These are phyloP conservation scores for Aspergillus luchuensis DNA, from an alignment of 2,329 filamentous ascomycete genomes.

Conservation along the genomic window DNA sequence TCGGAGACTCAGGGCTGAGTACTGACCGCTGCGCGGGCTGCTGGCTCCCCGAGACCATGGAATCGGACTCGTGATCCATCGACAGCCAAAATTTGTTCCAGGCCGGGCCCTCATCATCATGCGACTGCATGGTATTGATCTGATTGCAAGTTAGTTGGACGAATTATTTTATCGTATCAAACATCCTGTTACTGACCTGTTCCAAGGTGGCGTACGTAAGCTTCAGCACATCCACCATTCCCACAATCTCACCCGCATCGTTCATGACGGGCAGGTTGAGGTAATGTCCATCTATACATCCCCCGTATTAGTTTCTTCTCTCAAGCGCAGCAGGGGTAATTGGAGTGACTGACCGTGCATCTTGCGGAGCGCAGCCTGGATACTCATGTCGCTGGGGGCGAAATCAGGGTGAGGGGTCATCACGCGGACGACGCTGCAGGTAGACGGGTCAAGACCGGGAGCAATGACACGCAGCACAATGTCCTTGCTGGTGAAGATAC, in stretches of 20 bases:
- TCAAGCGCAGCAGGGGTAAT: not conserved
- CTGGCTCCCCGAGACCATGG: constrained; percentile 87
- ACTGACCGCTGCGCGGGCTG: constrained; percentile 72
- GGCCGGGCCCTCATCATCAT: constrained; percentile 88
- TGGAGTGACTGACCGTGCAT: constrained; percentile 78
- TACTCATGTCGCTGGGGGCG: constrained; percentile 98
- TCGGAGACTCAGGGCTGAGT: constrained; percentile 75
- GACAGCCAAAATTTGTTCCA: constrained; percentile 99
- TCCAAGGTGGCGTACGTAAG: constrained; percentile 97
- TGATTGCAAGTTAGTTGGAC: constrained; percentile 32
- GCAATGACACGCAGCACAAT: constrained; percentile 97
- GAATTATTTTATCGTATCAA: not conserved
- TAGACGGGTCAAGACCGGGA: constrained; percentile 87
- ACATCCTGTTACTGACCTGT: constrained; percentile 61
- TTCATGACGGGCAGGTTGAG: constrained; percentile 99
- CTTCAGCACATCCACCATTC: constrained; percentile 98
- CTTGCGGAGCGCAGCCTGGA: constrained; percentile 95
- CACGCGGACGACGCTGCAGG: constrained; percentile 95
- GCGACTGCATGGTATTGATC: constrained; percentile 87
- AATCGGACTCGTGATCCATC: constrained; percentile 91
- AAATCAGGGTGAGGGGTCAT: constrained; percentile 99
- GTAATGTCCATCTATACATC: constrained; percentile 81
- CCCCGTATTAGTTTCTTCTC: constrained; percentile 7
- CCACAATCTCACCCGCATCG: constrained; percentile 92
- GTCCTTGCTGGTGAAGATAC: constrained; percentile 99